A percentile compares a stretch with the other conserved stretches of the same genome.
These are phyloP conservation scores for Balamuthia mandrillaris DNA, from an alignment of 208 protist species.

Conservation along the genomic window DNA sequence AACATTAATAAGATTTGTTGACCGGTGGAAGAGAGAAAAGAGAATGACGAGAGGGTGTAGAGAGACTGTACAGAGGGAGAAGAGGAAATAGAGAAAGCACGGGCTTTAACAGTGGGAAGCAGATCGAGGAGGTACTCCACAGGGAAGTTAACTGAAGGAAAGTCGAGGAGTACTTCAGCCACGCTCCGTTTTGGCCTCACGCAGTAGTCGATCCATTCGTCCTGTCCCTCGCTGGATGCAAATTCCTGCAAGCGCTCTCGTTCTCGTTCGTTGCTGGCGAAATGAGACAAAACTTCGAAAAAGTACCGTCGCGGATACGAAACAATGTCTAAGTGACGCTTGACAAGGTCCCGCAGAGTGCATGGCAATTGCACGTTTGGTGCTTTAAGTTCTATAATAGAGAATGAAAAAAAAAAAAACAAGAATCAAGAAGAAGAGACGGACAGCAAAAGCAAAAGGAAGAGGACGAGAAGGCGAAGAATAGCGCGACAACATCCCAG, in stretches of 20 bases:
- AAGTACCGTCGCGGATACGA: constrained; percentile 59
- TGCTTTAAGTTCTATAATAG: not conserved
- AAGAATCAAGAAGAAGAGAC: not conserved
- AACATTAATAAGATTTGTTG: not conserved
- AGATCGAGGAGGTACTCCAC: constrained; percentile 61
- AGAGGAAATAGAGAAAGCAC: constrained; percentile 62
- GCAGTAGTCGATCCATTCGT: constrained; percentile 51
- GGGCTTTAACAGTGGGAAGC: constrained; percentile 46
- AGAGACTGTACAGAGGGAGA: not conserved
- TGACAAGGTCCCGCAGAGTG: constrained; percentile 40
- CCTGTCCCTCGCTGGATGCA: constrained; percentile 49
- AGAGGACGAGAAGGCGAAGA: too few relatives aligned
- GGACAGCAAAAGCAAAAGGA: too few relatives aligned
- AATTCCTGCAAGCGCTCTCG: constrained; percentile 54
- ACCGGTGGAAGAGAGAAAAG: not conserved
- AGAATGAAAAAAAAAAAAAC: not conserved
- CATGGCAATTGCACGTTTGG: not conserved
- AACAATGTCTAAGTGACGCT: constrained; percentile 48
- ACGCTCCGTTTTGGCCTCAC: constrained; percentile 42
- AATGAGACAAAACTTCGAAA: constrained; percentile 65
- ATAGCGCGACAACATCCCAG: not conserved
- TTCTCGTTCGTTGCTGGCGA: constrained; percentile 32
- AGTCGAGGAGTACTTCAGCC: constrained; percentile 55
- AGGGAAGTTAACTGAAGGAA: constrained; percentile 24
- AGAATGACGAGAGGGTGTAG: not conserved